Evolutionary conservation across 108 stramenopile genomes (phyloP).

Genomic region (Nitzschia inconspicua): DNA sequence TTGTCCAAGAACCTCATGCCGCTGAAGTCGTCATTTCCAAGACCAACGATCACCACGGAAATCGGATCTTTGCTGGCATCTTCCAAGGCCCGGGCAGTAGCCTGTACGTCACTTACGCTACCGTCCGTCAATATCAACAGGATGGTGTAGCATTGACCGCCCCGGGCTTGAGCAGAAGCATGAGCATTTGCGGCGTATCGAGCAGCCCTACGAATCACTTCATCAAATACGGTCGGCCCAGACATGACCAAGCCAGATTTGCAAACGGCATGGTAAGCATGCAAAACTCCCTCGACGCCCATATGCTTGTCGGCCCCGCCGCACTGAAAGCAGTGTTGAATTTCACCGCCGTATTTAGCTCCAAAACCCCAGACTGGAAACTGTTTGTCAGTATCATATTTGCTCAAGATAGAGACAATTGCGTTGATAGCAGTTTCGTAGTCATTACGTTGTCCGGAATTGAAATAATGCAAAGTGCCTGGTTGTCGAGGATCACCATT

Average conservation of each 20-base stretch:
- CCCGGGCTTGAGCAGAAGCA: no score
- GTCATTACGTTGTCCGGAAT: slow-evolving; percentile 47
- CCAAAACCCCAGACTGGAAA: slow-evolving; percentile 90
- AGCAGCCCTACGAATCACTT: slow-evolving; percentile 74
- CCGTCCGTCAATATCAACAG: slow-evolving; percentile 90
- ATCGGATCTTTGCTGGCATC: slow-evolving; percentile 53
- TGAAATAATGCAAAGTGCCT: slow-evolving; percentile 62
- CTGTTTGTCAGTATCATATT: slow-evolving; percentile 77
- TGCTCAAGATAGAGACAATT: slow-evolving; percentile 54
- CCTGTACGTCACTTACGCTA: slow-evolving; percentile 74
- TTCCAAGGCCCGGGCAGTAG: slow-evolving; percentile 51
- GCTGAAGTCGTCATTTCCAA: slow-evolving; percentile 77
- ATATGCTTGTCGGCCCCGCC: slow-evolving; percentile 49
- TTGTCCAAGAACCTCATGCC: slow-evolving; percentile 76
- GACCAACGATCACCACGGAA: slow-evolving; percentile 78
- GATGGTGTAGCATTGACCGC: slow-evolving; percentile 62
- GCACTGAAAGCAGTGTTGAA: slow-evolving; percentile 75
- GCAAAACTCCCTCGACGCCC: slow-evolving; percentile 75
- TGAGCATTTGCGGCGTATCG: slow-evolving; percentile 34
- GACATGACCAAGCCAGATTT: slow-evolving; percentile 58
- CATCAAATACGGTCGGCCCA: slow-evolving; percentile 85
- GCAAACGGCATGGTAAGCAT: slow-evolving; percentile 58
- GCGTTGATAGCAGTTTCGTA: slow-evolving; percentile 68
- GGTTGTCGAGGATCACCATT: slow-evolving; percentile 83
- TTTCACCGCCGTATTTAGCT: slow-evolving; percentile 78